Base-by-base conservation (phyloP, 306 rosid species). In the Dalbergia cultrata region DNA sequence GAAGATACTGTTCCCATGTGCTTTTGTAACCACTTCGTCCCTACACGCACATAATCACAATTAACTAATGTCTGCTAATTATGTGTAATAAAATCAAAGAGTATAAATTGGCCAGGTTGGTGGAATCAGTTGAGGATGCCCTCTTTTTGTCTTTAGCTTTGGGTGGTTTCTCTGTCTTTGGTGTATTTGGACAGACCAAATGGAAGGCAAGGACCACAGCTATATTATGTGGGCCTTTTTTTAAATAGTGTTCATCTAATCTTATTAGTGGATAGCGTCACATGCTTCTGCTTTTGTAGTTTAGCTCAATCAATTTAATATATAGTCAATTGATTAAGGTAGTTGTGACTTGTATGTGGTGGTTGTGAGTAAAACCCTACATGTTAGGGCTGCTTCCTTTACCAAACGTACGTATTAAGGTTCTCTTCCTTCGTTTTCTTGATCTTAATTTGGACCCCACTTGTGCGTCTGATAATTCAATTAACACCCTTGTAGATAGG, bases 91-190 rank as follows among this genome's bases (percentile, higher is more conserved):
- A 80, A 21, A 21, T 21, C 45, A 79, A 77, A 72, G 84, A 61
- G 74, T 60, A 84, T 79, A 74, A 81, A 82, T 65, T 68, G 85
- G 85, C 64, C 85, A 84, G 89, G 86, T 84, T 81, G 93, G 90
- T 88, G 90, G 92, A 88, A 86, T 90, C 86, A 81, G 86, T 78
- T 84, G 86, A 80, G 85, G 78, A 76, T 86, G 90, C 70, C 75
- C 85, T 84, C 84, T 47, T 45, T 87, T 91, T 93, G 97, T 93
- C 92, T 88, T 82, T 87, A 81, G 88, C 91, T 85, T 88, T 93
- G 97, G 87, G 85, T 82, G 83, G 87, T 87, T 91, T 89, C 81
- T 85, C 76, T 93, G 88, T 88, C 90, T 87, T 83, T 76, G 85
- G 85, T 88, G 78, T 57, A 85, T 65, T 69, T 79, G 77, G 81